A percentile compares a stretch with the other conserved stretches of the same genome.
Conservation (phyloP, 2,329 filamentous ascomycete genomes). For the Hypoxylon sp. region DNA sequence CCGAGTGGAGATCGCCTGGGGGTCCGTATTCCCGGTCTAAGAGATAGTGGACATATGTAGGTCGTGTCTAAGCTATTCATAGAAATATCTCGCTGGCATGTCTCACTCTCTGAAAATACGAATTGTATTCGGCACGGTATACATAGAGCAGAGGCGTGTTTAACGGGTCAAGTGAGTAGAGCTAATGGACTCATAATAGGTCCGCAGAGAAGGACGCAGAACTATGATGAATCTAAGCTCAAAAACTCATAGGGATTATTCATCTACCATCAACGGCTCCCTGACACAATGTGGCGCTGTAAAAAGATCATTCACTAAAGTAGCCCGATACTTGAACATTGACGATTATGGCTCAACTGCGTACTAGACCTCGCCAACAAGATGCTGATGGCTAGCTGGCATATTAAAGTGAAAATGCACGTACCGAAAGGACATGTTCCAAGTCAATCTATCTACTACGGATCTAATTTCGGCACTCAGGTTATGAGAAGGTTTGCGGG, state of each 20-base stretch:
- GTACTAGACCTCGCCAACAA: not conserved
- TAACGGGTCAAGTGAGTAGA: too few species aligned
- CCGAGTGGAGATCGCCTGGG: constrained; percentile 5
- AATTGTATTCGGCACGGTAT: not conserved
- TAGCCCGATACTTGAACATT: not conserved
- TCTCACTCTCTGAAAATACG: not conserved
- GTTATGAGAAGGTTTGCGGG: not conserved
- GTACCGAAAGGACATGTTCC: not conserved
- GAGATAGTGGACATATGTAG: not conserved
- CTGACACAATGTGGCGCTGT: not conserved
- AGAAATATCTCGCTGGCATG: not conserved
- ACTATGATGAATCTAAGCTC: not conserved
- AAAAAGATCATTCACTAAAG: not conserved
- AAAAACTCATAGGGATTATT: not conserved
- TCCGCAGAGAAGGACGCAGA: not conserved
- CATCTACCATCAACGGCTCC: not conserved
- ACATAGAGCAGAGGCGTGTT: not conserved
- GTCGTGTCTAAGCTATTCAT: not conserved
- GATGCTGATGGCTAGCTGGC: not conserved
- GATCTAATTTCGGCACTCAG: not conserved
- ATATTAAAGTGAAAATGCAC: not conserved
- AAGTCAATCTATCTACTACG: not conserved
- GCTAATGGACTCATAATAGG: not conserved
- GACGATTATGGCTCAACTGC: not conserved
- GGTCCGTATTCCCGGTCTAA: not conserved